These are phyloP conservation scores for Quercus lobata DNA, from an alignment of 331 rosid genomes.

Conservation along the genomic window DNA sequence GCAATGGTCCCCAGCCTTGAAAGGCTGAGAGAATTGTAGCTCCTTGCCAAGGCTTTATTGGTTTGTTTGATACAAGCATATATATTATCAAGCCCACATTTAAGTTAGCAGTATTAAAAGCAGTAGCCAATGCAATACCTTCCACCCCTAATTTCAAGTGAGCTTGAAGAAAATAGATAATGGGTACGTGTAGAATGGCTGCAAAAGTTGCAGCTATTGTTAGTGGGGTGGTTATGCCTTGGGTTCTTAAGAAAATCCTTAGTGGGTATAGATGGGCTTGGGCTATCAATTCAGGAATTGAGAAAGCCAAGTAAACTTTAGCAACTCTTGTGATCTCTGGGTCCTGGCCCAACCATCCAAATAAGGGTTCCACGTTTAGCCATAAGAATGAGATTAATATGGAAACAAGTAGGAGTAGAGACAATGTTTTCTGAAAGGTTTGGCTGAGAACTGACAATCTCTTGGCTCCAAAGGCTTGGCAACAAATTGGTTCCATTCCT, in stretches of 20 bases:
- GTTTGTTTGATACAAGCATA: conserved; percentile 48
- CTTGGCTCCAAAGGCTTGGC: conserved; percentile 94
- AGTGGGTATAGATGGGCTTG: conserved; percentile 75
- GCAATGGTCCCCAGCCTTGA: conserved; percentile 75
- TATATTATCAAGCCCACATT: conserved; percentile 56
- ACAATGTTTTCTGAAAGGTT: conserved; percentile 59
- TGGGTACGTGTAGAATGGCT: conserved; percentile 69
- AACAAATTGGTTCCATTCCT: conserved; percentile 97
- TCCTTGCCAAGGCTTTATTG: conserved; percentile 85
- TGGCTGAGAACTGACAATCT: conserved; percentile 71
- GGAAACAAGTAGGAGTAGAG: conserved; percentile 71
- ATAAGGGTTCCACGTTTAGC: conserved; percentile 67
- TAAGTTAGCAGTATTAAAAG: conserved; percentile 68
- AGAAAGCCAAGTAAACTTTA: conserved; percentile 61
- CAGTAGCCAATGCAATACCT: conserved; percentile 78
- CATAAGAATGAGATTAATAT: conserved; percentile 63
- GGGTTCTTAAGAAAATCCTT: conserved; percentile 69
- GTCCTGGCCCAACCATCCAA: conserved; percentile 78
- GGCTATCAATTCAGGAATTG: conserved; percentile 85
- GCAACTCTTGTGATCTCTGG: conserved; percentile 77
- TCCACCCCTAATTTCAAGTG: conserved; percentile 65
- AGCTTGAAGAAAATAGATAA: conserved; percentile 57
- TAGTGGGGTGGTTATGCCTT: conserved; percentile 71
- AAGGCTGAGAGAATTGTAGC: conserved; percentile 38
- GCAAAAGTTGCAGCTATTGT: conserved; percentile 64